Evolutionary conservation across 495 filamentous ascomycete species (phyloP).

Genomic region (Rhizodiscina lignyota): DNA sequence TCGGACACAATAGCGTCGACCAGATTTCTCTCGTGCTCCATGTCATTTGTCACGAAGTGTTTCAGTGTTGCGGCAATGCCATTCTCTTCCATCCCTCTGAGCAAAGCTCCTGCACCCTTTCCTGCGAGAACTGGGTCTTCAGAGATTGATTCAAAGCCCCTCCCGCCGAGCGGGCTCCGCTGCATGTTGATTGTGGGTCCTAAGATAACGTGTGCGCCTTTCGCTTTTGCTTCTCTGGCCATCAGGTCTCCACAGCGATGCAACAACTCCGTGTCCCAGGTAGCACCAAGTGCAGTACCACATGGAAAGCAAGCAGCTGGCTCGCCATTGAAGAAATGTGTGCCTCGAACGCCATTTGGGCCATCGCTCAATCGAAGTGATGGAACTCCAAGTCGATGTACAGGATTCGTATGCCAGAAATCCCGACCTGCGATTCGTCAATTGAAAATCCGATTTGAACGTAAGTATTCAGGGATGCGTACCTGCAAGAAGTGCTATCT

Average conservation of each 20-base stretch:
- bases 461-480: too few species aligned
- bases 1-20: constrained; percentile 50
- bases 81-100: constrained; percentile 53
- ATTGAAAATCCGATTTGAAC: too few species aligned
- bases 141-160: constrained; percentile 66
- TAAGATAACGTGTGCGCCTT: constrained; percentile 53
- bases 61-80: constrained; percentile 59
- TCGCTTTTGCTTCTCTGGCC: constrained; percentile 51
- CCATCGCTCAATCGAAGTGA: constrained; percentile 6
- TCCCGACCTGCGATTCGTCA: too few species aligned
- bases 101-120: constrained; percentile 44
- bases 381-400: neutral
- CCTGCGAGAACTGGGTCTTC: constrained; percentile 64
- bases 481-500: too few species aligned
- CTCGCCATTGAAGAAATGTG: constrained; percentile 7
- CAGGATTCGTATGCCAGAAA: neutral
- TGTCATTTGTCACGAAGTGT: constrained; percentile 73
- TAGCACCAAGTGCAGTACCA: constrained; percentile 47
- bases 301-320: constrained; percentile 13
- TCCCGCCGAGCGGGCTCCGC: constrained; percentile 55
- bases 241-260: constrained; percentile 41
- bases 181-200: constrained; percentile 71
- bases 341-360: constrained; percentile 13
- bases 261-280: constrained; percentile 50
- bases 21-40: constrained; percentile 54